Conservation (phyloP, 257 asterid genomes). For the Jacaranda copaia region DNA sequence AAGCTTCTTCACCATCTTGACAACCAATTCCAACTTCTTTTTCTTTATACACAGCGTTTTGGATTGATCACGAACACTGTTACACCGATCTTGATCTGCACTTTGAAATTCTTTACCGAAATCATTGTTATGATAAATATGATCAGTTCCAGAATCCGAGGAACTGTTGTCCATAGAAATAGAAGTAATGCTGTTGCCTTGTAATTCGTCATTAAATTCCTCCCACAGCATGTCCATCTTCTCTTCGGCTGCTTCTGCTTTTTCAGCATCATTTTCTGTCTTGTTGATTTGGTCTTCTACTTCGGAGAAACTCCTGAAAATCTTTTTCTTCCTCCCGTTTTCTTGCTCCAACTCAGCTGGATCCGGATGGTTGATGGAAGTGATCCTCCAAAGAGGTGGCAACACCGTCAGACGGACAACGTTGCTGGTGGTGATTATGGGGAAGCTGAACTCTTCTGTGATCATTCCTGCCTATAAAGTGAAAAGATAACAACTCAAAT, state of each 20-base stretch:
- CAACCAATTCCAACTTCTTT: conserved; percentile 39
- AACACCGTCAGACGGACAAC: conserved; percentile 23
- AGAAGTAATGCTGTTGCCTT: too few species aligned
- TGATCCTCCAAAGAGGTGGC: conserved; percentile 55
- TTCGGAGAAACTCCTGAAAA: conserved; percentile 42
- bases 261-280: neutral
- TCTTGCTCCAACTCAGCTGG: conserved; percentile 8
- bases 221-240: conserved; percentile 71
- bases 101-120: neutral
- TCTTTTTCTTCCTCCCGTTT: conserved; percentile 27
- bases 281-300: conserved; percentile 6
- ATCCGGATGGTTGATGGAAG: conserved; percentile 38
- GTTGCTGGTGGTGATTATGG: conserved; percentile 37
- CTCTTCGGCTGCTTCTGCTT: conserved; percentile 32
- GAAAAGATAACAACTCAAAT: neutral
- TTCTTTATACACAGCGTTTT: conserved; percentile 10
- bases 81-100: conserved; percentile 23
- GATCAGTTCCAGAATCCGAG: neutral
- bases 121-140: neutral
- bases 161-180: too few species aligned
- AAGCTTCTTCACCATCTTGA: conserved; percentile 54
- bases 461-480: conserved; percentile 2
- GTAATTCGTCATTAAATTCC: conserved; percentile 52
- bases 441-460: conserved; percentile 54
- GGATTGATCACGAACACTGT: neutral